Evolutionary conservation across 129 eudicot genomes (phyloP).

Genomic region (Ambrosia artemisiifolia): DNA sequence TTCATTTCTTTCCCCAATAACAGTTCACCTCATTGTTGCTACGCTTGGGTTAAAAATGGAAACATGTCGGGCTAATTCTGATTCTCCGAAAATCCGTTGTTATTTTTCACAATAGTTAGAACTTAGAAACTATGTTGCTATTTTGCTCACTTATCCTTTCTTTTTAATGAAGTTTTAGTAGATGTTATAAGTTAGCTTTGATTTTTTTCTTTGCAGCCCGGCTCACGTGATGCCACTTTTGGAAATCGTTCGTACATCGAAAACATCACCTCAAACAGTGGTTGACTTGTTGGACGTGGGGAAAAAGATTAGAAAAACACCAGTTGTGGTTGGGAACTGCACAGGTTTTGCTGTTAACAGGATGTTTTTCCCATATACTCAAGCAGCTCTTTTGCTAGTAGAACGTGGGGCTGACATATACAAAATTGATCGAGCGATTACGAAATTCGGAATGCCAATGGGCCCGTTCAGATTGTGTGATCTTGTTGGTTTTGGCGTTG

Average conservation of each 20-base stretch:
- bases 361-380: conserved; percentile 94
- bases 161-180: neutral
- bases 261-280: conserved; percentile 82
- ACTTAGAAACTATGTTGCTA: neutral
- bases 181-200: neutral
- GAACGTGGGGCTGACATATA: conserved; percentile 92
- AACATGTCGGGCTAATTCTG: too few relatives aligned
- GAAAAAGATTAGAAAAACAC: conserved; percentile 85
- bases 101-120: conserved; percentile 20
- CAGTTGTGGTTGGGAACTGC: conserved; percentile 94
- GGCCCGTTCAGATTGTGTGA: conserved; percentile 94
- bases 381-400: conserved; percentile 90
- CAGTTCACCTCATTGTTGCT: too few relatives aligned
- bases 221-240: conserved; percentile 98
- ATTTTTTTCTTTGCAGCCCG: conserved; percentile 52
- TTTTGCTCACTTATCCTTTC: neutral
- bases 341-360: conserved; percentile 98
- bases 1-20: too few relatives aligned
- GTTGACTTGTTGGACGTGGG: conserved; percentile 87
- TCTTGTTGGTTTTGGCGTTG: conserved; percentile 96
- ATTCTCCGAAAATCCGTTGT: too few relatives aligned
- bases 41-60: too few relatives aligned
- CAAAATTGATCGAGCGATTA: conserved; percentile 69
- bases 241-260: conserved; percentile 87
- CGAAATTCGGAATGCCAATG: conserved; percentile 99